A percentile compares a stretch with the other conserved stretches of the same genome.
Conservation (phyloP, 192 early-diverging fungal genomes). For the Coemansia furcata region DNA sequence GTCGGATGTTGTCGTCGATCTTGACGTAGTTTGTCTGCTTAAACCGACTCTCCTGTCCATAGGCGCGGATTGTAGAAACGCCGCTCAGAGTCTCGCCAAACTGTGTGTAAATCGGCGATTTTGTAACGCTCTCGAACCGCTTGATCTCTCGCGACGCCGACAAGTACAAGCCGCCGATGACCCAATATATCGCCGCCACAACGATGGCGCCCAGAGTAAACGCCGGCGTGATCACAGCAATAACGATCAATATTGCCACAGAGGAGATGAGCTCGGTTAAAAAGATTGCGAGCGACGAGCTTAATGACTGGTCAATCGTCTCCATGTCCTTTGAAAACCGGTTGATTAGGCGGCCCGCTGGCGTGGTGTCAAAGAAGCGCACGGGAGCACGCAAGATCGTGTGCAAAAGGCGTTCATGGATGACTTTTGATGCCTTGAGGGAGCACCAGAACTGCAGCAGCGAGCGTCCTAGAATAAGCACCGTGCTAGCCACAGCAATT, state of each 20-base stretch:
- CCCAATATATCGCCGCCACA: conserved; percentile 46
- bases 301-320: conserved; percentile 76
- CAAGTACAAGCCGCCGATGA: conserved; percentile 64
- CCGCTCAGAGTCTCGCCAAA: conserved; percentile 63
- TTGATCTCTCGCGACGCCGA: conserved; percentile 74
- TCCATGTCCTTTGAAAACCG: conserved; percentile 84
- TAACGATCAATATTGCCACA: conserved; percentile 46
- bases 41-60: conserved; percentile 60
- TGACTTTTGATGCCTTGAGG: conserved; percentile 29
- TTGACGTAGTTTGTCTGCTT: conserved; percentile 69
- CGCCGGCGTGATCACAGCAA: conserved; percentile 50
- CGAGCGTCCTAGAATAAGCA: conserved; percentile 33
- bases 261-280: conserved; percentile 41
- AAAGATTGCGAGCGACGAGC: conserved; percentile 58
- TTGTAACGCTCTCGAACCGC: conserved; percentile 69
- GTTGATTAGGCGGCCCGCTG: conserved; percentile 82
- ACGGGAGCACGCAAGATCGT: conserved; percentile 59
- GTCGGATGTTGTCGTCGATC: conserved; percentile 75
- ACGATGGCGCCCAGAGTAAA: conserved; percentile 56
- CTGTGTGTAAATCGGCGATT: conserved; percentile 67
- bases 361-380: conserved; percentile 69
- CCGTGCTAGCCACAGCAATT: conserved; percentile 31
- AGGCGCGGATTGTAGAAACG: conserved; percentile 67
- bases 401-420: conserved; percentile 46
- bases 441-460: conserved; percentile 49